Evolutionary conservation across 1,284 basidiomycete genomes (phyloP).

Genomic region (Trichosporon sp.): DNA sequence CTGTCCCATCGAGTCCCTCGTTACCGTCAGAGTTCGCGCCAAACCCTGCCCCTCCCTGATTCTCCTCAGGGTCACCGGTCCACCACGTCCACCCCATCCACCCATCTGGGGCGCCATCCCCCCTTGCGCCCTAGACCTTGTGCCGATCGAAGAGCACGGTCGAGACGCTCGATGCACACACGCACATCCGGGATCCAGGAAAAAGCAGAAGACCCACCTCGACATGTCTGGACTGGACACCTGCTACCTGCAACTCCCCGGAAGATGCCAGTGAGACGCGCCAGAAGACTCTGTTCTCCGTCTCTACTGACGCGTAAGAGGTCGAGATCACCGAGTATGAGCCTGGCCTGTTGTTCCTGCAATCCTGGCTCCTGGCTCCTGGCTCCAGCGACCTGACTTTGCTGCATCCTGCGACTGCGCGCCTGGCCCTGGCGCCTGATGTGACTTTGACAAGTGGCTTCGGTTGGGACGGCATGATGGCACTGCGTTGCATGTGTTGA

Average conservation of each 20-base stretch:
- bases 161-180: not conserved
- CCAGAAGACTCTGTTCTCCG: not conserved
- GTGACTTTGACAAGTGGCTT: slow-evolving; percentile 2
- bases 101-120: not conserved
- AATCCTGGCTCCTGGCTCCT: too few relatives aligned
- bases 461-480: not conserved
- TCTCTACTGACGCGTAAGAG: not conserved
- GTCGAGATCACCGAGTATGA: not conserved
- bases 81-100: not conserved
- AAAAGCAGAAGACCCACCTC: too few relatives aligned
- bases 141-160: not conserved
- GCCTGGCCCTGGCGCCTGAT: not conserved
- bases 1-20: not conserved
- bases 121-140: too few relatives aligned
- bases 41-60: not conserved
- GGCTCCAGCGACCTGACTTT: not conserved
- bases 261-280: too few relatives aligned
- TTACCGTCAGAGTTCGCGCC: slow-evolving; percentile 1
- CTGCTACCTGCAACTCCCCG: too few relatives aligned
- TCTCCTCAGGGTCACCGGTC: not conserved
- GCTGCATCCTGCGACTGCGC: not conserved
- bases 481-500: too few relatives aligned
- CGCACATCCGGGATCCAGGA: too few relatives aligned
- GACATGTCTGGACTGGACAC: too few relatives aligned
- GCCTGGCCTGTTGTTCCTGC: too few relatives aligned